phyloP scores from a whole-genome alignment of 768 basidiomycete species.

The Pluteus cervinus region DNA sequence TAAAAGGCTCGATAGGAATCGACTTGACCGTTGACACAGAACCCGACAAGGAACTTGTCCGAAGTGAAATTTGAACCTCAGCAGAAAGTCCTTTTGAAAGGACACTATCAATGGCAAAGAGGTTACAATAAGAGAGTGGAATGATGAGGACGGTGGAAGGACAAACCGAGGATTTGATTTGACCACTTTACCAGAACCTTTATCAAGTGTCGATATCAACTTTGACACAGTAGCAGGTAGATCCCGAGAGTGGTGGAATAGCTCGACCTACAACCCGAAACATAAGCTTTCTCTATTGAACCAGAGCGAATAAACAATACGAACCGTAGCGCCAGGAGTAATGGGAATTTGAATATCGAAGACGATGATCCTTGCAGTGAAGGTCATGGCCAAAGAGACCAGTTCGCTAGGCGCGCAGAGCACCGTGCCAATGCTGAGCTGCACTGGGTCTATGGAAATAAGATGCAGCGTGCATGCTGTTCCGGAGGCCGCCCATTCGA shows the following conservation, averaged over 20 bases:
- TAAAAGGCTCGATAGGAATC: slow-evolving; percentile 84
- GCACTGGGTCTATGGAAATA: slow-evolving; percentile 76
- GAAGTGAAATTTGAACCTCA: slow-evolving; percentile 76
- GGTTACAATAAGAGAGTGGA: background rate
- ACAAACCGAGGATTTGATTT: slow-evolving; percentile 79
- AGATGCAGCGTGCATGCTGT: slow-evolving; percentile 85
- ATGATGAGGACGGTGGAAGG: background rate
- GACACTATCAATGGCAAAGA: slow-evolving; percentile 46
- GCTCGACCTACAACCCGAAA: slow-evolving; percentile 56
- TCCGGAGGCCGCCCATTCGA: slow-evolving; percentile 88
- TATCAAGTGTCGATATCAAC: slow-evolving; percentile 74
- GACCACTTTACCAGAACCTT: slow-evolving; percentile 62
- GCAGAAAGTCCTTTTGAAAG: slow-evolving; percentile 82
- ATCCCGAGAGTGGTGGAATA: slow-evolving; percentile 93
- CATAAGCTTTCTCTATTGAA: background rate
- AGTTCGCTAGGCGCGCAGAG: slow-evolving; percentile 70
- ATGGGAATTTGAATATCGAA: slow-evolving; percentile 93
- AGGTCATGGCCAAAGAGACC: slow-evolving; percentile 71
- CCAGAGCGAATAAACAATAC: slow-evolving; percentile 11
- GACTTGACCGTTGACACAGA: slow-evolving; percentile 38
- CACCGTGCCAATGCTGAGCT: slow-evolving; percentile 84
- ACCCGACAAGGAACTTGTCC: slow-evolving; percentile 47
- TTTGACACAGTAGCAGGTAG: slow-evolving; percentile 85
- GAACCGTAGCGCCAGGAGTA: slow-evolving; percentile 77
- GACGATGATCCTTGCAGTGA: slow-evolving; percentile 85